phyloP scores from a whole-genome alignment of 106 monocot genomes.

The Dactylorhiza incarnata region DNA sequence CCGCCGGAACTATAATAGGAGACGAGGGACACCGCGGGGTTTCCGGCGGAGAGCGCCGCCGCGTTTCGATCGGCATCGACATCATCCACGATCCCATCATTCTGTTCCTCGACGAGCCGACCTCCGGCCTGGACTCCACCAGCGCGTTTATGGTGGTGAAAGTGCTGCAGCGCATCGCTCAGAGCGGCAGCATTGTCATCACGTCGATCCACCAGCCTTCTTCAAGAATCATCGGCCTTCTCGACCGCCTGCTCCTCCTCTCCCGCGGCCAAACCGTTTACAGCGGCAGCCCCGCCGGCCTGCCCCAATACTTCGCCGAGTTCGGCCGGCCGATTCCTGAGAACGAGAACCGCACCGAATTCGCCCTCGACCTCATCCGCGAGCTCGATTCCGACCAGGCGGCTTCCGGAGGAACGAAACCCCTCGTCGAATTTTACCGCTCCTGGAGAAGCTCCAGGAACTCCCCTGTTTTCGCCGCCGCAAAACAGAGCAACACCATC shows the following conservation, averaged over 20 bases:
- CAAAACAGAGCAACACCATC: not conserved
- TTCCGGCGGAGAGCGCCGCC: conserved; percentile 71
- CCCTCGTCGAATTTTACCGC: conserved; percentile 57
- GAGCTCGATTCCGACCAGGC: conserved; percentile 40
- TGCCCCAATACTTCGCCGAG: conserved; percentile 56
- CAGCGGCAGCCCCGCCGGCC: conserved; percentile 41
- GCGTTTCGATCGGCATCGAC: conserved; percentile 86
- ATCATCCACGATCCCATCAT: conserved; percentile 93
- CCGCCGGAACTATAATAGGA: conserved; percentile 68
- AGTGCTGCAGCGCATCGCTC: conserved; percentile 75
- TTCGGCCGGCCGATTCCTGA: conserved; percentile 78
- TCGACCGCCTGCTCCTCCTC: conserved; percentile 75
- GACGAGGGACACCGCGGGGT: conserved; percentile 83
- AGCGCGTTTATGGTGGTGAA: conserved; percentile 90
- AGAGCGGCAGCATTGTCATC: conserved; percentile 81
- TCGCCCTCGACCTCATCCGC: conserved; percentile 75
- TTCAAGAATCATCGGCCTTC: conserved; percentile 59
- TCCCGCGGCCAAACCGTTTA: conserved; percentile 67
- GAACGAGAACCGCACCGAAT: conserved; percentile 78
- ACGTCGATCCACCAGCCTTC: conserved; percentile 95
- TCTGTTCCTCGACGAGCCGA: conserved; percentile 92
- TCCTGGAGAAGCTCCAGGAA: conserved; percentile 22
- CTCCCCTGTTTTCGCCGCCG: not conserved
- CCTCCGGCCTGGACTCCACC: conserved; percentile 94
- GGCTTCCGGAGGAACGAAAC: conserved; percentile 23